Percentiles rank a stretch among this genome's conserved stretches.
Conservation (phyloP, 257 asterid genomes). For the Ophiorrhiza pumila region DNA sequence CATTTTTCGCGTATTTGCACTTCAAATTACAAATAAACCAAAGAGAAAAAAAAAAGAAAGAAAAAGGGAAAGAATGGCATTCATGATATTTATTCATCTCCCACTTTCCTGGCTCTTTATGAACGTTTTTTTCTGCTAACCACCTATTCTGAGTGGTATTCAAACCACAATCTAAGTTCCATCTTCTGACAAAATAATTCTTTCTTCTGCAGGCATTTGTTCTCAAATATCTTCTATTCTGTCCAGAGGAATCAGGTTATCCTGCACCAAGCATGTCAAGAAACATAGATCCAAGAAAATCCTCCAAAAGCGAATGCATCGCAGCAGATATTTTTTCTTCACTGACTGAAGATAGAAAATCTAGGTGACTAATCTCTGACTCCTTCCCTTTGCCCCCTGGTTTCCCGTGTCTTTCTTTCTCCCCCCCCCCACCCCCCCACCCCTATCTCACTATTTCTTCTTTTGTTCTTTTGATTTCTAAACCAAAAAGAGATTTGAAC, state of each 20-base stretch:
- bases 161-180: background rate
- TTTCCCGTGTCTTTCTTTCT: background rate
- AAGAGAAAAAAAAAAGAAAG: no score
- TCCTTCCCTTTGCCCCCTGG: conserved; percentile 1
- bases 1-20: no score
- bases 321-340: conserved; percentile 60
- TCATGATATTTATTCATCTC: background rate
- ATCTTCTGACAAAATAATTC: conserved; percentile 24
- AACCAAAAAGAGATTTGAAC: background rate
- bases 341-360: conserved; percentile 70
- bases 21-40: background rate
- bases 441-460: background rate
- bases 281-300: conserved; percentile 32
- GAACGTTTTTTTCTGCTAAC: background rate
- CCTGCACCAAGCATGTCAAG: conserved; percentile 31
- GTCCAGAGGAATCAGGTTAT: conserved; percentile 45
- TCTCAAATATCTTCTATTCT: conserved; percentile 77
- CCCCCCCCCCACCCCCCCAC: background rate
- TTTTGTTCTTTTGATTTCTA: background rate
- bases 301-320: conserved; percentile 41
- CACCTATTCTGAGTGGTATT: background rate
- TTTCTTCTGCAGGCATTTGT: conserved; percentile 84
- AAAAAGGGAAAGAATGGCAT: background rate
- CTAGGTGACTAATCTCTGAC: conserved; percentile 46
- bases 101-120: background rate